Base-by-base conservation (phyloP, 805 yeast species). In the Metschnikowia dekortorum region DNA sequence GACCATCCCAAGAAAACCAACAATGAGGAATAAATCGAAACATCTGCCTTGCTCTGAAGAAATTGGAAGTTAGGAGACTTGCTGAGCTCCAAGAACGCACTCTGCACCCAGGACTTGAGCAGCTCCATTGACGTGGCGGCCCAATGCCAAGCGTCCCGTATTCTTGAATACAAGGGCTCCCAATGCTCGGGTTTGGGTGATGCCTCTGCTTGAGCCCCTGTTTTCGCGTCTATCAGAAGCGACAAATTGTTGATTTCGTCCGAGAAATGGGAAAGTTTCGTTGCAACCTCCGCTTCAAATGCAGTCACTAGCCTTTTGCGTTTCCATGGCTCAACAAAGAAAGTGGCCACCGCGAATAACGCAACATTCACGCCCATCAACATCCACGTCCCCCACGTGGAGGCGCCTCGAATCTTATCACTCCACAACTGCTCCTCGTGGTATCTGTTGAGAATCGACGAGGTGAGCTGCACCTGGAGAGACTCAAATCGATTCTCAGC, bases 381-480 rank as follows among this genome's bases (percentile, higher is more conserved):
- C 4, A 84, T 71, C 77, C 94, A 83, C 0, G 99, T 94, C 2
- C 98, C 99, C 96, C 97, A 94, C 0, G 98, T 91, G 6, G 96
- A 88, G 5, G 96, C 89, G 56, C 91, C 80, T 53, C 99, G 75
- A 52, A 94, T 94, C 67, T 91, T 91, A 68, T 94, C 99, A 1
- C 97, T 89, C 98, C 99, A 94, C 7, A 94, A 82, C 67, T 94
- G 98, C 62, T 94, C 99, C 65, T 94, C 98, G 55, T 92, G 96
- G 61, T 94, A 94, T 58, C 98, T 74, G 1, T 90, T 83, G 61
- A 92, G 73, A 14, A 94, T 94, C 52, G 88, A 84, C 50, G 83
- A 83, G 14, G 89, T 84, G 43, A 90, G 69, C 50, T 77, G 80
- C 48, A 82, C 77, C 57, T 87, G 92, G 16, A 84, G 66, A 8